Evolutionary conservation across 75 land plant species (phyloP).

Genomic region (Azolla pinnata): DNA sequence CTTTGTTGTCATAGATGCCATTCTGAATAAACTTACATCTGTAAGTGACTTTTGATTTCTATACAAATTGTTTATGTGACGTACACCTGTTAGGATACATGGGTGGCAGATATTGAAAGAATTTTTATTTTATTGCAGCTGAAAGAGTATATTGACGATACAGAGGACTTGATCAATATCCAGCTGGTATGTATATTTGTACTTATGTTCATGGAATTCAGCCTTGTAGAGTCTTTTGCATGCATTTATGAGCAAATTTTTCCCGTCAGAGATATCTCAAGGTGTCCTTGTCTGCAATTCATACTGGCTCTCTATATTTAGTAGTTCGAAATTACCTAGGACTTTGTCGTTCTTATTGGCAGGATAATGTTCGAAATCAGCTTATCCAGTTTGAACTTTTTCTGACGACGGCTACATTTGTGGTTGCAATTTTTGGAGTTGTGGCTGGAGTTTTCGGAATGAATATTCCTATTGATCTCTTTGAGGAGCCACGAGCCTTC

Average conservation of each 20-base stretch:
- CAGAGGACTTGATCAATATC: conserved; percentile 87
- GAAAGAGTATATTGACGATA: conserved; percentile 85
- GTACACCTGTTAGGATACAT: too few species aligned
- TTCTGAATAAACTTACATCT: conserved; percentile 67
- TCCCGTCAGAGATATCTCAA: too few species aligned
- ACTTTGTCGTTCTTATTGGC: too few species aligned
- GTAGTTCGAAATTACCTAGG: too few species aligned
- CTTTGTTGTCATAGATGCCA: conserved; percentile 74
- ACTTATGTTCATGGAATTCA: background rate
- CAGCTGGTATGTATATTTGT: conserved; percentile 50
- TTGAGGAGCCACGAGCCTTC: conserved; percentile 53
- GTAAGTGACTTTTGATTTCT: conserved; percentile 21
- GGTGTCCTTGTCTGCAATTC: too few species aligned
- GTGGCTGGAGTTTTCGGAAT: conserved; percentile 82
- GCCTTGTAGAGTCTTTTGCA: too few species aligned
- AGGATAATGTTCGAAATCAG: conserved; percentile 95
- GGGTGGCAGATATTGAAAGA: too few species aligned
- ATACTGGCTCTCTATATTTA: too few species aligned
- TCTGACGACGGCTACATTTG: conserved; percentile 78
- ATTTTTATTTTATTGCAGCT: conserved; percentile 43
- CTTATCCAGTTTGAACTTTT: conserved; percentile 82
- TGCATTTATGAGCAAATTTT: too few species aligned
- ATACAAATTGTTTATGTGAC: too few species aligned
- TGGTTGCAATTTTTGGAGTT: conserved; percentile 65
- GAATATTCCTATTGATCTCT: conserved; percentile 52